Percentiles rank a stretch among this genome's conserved stretches.
phyloP scores from a whole-genome alignment of 2,329 filamentous ascomycete species.

The Colletotrichum camelliae region DNA sequence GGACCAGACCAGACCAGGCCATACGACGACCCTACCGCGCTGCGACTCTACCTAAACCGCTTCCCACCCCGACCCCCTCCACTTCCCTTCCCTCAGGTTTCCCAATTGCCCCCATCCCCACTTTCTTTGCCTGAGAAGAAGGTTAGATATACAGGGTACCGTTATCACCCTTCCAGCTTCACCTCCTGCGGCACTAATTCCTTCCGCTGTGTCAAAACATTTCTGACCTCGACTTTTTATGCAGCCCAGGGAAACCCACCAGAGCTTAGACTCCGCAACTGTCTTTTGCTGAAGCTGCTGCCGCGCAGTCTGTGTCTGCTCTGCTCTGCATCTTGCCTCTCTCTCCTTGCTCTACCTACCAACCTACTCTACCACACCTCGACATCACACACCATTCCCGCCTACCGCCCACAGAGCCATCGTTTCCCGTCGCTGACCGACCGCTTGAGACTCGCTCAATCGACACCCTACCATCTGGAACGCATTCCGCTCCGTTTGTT shows the following conservation, averaged over 20 bases:
- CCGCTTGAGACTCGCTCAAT: background rate
- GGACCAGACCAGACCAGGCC: conserved; percentile 7
- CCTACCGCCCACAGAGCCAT: background rate
- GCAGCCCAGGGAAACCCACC: conserved; percentile 33
- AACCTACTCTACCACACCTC: background rate
- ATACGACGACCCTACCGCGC: conserved; percentile 13
- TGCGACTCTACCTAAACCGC: conserved; percentile 14
- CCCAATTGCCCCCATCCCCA: conserved; percentile 22
- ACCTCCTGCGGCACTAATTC: conserved; percentile 42
- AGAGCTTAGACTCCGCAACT: conserved; percentile 23
- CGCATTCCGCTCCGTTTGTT: background rate
- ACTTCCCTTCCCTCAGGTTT: conserved; percentile 23
- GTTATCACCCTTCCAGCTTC: conserved; percentile 27
- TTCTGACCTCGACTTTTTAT: conserved; percentile 40
- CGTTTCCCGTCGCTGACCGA: background rate
- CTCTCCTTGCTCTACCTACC: background rate
- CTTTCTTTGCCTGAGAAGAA: conserved; percentile 22
- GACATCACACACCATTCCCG: background rate
- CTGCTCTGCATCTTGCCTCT: background rate
- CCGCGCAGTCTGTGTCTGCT: conserved; percentile 4
- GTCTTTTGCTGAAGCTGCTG: conserved; percentile 1
- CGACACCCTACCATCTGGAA: background rate
- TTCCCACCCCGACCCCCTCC: conserved; percentile 20
- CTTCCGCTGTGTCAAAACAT: conserved; percentile 42
- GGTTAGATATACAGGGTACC: conserved; percentile 23